phyloP scores from a whole-genome alignment of 2,329 filamentous ascomycete genomes.

The Zymoseptoria ardabiliae region DNA sequence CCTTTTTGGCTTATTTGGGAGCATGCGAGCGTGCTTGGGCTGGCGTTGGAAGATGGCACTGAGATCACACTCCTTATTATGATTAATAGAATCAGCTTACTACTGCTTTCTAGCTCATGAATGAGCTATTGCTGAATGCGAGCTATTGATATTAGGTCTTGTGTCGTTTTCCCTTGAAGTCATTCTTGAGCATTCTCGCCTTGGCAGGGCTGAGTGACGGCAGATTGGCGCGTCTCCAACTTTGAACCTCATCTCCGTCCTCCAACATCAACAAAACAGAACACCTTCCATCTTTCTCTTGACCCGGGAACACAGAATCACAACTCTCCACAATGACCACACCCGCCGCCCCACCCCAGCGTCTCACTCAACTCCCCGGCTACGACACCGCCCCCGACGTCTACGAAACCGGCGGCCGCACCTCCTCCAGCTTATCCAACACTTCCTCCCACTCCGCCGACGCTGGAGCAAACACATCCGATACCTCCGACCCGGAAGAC shows the following conservation, averaged over 20 bases:
- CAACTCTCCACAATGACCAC: neutral
- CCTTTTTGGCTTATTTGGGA: neutral
- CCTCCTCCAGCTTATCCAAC: neutral
- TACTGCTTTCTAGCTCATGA: neutral
- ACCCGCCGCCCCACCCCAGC: neutral
- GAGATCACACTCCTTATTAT: neutral
- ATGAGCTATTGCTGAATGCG: neutral
- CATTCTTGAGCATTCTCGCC: neutral
- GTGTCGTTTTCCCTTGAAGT: neutral
- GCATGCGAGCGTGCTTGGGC: neutral
- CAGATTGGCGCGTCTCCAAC: neutral
- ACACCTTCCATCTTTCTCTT: neutral
- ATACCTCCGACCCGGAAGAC: constrained; percentile 16
- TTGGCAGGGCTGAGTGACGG: neutral
- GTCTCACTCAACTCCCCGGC: constrained; percentile 18
- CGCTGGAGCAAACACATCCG: constrained; percentile 9
- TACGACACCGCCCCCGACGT: constrained; percentile 81
- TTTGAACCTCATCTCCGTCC: neutral
- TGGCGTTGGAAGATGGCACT: neutral
- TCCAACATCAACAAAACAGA: neutral
- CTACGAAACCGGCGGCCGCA: constrained; percentile 33
- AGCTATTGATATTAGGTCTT: neutral
- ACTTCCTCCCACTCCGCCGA: constrained; percentile 12
- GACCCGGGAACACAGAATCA: neutral
- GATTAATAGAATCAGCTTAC: neutral